Conservation (phyloP, 331 rosid species). For the Acacia pycnantha region DNA sequence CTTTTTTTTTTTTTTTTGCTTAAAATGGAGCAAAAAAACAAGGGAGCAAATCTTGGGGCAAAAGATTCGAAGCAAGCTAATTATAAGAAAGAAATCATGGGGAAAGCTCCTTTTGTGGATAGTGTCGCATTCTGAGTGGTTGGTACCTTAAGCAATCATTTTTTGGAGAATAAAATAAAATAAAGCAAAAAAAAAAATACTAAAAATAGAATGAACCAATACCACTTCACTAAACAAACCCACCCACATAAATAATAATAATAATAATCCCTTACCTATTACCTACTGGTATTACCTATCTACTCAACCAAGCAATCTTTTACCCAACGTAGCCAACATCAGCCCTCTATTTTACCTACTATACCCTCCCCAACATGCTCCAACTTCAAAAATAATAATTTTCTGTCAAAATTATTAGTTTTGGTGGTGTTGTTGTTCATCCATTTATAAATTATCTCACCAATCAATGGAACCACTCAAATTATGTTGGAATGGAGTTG, state of each 20-base stretch:
- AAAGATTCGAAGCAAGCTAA: slow-evolving; percentile 9
- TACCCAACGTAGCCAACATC: neutral
- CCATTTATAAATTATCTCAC: slow-evolving; percentile 26
- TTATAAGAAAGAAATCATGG: slow-evolving; percentile 22
- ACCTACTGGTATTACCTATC: neutral
- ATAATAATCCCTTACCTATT: slow-evolving; percentile 5
- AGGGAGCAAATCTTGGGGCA: slow-evolving; percentile 4
- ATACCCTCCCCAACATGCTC: neutral
- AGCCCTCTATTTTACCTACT: slow-evolving; percentile 23
- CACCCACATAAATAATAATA: neutral
- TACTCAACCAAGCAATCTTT: slow-evolving; percentile 40
- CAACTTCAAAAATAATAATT: neutral
- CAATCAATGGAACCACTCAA: slow-evolving; percentile 17
- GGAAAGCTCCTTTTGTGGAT: neutral
- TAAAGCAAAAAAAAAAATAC: neutral
- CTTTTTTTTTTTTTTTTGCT: neutral
- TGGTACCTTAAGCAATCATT: slow-evolving; percentile 36
- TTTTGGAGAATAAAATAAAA: neutral
- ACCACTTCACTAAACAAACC: slow-evolving; percentile 19
- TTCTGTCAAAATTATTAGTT: no score
- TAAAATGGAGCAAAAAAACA: slow-evolving; percentile 23
- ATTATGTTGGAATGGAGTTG: slow-evolving; percentile 38
- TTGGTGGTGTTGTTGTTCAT: neutral
- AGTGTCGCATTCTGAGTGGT: slow-evolving; percentile 32
- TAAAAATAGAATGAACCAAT: neutral